Evolutionary conservation across 805 yeast genomes (phyloP).

Genomic region (Lachancea fermentati): DNA sequence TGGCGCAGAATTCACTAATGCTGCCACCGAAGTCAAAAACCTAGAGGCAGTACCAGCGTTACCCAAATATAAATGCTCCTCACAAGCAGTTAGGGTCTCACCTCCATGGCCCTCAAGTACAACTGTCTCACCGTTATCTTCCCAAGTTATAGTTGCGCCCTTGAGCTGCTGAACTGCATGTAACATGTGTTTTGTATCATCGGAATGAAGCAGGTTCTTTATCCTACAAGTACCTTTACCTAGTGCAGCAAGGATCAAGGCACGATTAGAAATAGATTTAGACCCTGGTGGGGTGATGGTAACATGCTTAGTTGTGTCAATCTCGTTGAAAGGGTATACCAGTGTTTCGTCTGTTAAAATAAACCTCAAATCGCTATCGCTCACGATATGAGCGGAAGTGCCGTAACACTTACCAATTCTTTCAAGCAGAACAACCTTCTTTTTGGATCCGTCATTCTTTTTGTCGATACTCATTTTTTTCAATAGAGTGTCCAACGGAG

Average conservation of each 20-base stretch:
- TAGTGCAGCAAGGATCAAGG: constrained; percentile 85
- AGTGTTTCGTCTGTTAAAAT: constrained; percentile 75
- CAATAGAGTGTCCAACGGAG: constrained; percentile 72
- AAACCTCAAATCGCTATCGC: constrained; percentile 74
- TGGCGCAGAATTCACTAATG: constrained; percentile 57
- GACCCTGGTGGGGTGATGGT: constrained; percentile 89
- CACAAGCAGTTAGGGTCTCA: constrained; percentile 51
- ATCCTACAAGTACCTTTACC: constrained; percentile 81
- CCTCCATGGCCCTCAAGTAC: constrained; percentile 86
- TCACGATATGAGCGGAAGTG: constrained; percentile 76
- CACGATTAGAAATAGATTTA: constrained; percentile 94
- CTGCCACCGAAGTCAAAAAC: constrained; percentile 86
- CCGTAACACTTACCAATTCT: constrained; percentile 87
- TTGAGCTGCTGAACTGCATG: constrained; percentile 72
- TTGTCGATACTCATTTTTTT: constrained; percentile 92
- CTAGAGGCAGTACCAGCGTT: constrained; percentile 98
- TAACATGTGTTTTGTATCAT: constrained; percentile 93
- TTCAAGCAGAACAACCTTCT: constrained; percentile 78
- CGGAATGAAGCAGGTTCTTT: constrained; percentile 86
- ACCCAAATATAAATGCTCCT: constrained; percentile 75
- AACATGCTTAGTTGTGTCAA: constrained; percentile 24
- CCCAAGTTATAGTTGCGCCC: constrained; percentile 79
- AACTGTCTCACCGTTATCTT: constrained; percentile 85
- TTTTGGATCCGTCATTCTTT: constrained; percentile 89
- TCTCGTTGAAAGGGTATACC: constrained; percentile 51